phyloP scores from a whole-genome alignment of 306 rosid species.

The Canavalia ensiformis region DNA sequence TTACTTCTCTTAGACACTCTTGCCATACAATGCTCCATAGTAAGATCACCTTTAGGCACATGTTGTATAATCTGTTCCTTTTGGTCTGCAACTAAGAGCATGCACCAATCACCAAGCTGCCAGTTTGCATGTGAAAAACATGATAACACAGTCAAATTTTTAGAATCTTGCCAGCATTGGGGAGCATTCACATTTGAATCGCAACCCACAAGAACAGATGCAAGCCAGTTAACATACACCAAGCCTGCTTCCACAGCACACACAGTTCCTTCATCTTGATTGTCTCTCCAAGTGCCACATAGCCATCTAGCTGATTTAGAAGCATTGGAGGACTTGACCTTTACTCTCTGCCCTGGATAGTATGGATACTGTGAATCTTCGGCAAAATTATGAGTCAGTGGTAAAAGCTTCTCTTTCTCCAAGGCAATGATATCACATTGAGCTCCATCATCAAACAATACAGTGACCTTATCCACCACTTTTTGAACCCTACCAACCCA shows the following conservation, averaged over 20 bases:
- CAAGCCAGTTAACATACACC: slow-evolving; percentile 82
- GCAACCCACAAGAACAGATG: slow-evolving; percentile 62
- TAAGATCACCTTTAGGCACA: slow-evolving; percentile 48
- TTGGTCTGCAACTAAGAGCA: slow-evolving; percentile 60
- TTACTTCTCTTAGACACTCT: slow-evolving; percentile 58
- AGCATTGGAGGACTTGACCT: slow-evolving; percentile 60
- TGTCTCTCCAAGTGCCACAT: slow-evolving; percentile 81
- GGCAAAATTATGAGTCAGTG: slow-evolving; percentile 64
- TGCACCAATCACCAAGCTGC: slow-evolving; percentile 98
- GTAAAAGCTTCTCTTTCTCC: slow-evolving; percentile 73
- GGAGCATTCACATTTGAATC: slow-evolving; percentile 63
- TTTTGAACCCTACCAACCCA: slow-evolving; percentile 88
- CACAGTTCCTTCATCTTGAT: slow-evolving; percentile 80
- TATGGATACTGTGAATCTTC: slow-evolving; percentile 89
- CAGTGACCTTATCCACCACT: slow-evolving; percentile 74
- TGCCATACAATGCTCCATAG: slow-evolving; percentile 51
- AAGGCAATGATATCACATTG: slow-evolving; percentile 65
- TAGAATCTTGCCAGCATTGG: slow-evolving; percentile 66
- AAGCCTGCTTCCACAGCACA: slow-evolving; percentile 79
- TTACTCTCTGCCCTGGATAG: slow-evolving; percentile 93
- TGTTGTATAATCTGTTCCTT: slow-evolving; percentile 42
- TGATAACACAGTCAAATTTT: slow-evolving; percentile 70
- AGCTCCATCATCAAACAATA: slow-evolving; percentile 84
- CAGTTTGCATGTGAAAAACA: slow-evolving; percentile 80
- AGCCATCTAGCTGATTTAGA: slow-evolving; percentile 81